These are phyloP conservation scores for Sporopachydermia cereana DNA, from an alignment of 1,139 yeast species.

Conservation along the genomic window DNA sequence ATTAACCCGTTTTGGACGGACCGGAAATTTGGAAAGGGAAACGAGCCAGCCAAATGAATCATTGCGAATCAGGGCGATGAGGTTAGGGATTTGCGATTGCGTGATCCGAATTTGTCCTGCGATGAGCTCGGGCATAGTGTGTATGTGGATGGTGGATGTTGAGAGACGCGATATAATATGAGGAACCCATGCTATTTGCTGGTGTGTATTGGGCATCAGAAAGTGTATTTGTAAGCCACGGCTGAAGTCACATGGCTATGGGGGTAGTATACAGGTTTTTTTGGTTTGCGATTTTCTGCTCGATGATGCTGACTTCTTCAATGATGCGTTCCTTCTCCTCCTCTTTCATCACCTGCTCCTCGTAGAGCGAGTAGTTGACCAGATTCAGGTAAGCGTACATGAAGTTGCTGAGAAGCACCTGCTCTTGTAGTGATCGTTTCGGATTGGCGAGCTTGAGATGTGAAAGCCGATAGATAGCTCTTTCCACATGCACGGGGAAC, in stretches of 20 bases:
- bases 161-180: too few relatives aligned
- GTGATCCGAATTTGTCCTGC: too few relatives aligned
- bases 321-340: slow-evolving; percentile 10
- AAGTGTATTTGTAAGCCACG: too few relatives aligned
- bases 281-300: slow-evolving; percentile 4
- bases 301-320: neutral
- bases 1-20: too few relatives aligned
- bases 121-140: too few relatives aligned
- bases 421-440: slow-evolving; percentile 80
- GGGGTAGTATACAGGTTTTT: neutral
- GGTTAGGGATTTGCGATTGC: too few relatives aligned
- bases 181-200: too few relatives aligned
- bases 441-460: slow-evolving; percentile 93
- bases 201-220: too few relatives aligned
- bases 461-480: slow-evolving; percentile 86
- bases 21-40: too few relatives aligned
- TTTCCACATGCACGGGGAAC: slow-evolving; percentile 87
- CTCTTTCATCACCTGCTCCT: slow-evolving; percentile 41
- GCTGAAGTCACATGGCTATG: neutral
- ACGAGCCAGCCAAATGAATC: too few relatives aligned
- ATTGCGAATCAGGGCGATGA: too few relatives aligned
- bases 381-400: slow-evolving; percentile 94
- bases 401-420: slow-evolving; percentile 83
- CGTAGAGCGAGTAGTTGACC: slow-evolving; percentile 77
- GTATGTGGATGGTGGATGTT: too few relatives aligned